phyloP scores from a whole-genome alignment of 345 rosid genomes.

The Sisymbrium altissimum region DNA sequence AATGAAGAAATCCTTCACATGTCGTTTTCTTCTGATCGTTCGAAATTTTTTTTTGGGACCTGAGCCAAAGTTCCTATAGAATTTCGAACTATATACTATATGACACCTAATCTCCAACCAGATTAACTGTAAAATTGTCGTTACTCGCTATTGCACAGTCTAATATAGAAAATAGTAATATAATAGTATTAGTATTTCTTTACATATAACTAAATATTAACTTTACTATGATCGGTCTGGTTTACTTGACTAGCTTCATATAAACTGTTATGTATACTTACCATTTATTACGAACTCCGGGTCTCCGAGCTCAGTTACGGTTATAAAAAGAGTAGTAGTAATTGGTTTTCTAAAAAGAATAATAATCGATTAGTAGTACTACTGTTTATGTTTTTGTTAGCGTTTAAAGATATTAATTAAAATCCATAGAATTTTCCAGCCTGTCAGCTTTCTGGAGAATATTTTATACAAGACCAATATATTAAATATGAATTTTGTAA shows the following conservation, averaged over 20 bases:
- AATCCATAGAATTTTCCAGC: slow-evolving; percentile 7
- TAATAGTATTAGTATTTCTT: background rate
- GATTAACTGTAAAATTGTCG: slow-evolving; percentile 20
- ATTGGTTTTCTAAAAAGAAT: background rate
- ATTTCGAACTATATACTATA: background rate
- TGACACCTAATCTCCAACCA: slow-evolving; percentile 28
- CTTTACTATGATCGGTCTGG: background rate
- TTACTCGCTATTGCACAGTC: slow-evolving; percentile 7
- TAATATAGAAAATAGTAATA: background rate
- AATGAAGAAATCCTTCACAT: background rate
- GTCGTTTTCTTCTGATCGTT: background rate
- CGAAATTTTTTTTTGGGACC: background rate
- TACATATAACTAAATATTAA: background rate
- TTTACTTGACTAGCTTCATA: background rate
- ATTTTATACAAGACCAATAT: background rate
- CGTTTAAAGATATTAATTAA: slow-evolving; percentile 6
- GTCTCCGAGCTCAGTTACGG: background rate
- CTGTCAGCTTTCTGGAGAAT: slow-evolving; percentile 19
- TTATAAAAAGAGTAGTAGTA: background rate
- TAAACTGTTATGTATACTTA: background rate
- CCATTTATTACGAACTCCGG: background rate
- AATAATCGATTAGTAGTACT: background rate
- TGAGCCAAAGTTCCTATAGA: background rate
- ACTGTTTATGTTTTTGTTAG: background rate
- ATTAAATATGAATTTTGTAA: background rate